phyloP scores from a whole-genome alignment of 2,329 filamentous ascomycete species.

The Calonectria hawksworthii region DNA sequence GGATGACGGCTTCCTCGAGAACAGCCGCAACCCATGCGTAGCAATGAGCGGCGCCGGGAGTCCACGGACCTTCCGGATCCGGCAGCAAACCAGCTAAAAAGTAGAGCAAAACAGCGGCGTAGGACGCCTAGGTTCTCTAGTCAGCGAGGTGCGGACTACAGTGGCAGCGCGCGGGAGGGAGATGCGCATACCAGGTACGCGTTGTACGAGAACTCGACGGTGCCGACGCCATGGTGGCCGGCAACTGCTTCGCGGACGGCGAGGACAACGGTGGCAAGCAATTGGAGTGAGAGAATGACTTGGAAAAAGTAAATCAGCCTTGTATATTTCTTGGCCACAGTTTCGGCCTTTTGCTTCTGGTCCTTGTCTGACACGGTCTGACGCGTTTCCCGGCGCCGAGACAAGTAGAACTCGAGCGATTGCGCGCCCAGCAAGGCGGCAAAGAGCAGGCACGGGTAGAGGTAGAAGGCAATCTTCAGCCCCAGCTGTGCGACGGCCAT shows the following conservation, averaged over 20 bases:
- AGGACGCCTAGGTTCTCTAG: slow-evolving; percentile 49
- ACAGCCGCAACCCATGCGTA: slow-evolving; percentile 54
- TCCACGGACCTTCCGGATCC: slow-evolving; percentile 61
- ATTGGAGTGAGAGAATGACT: slow-evolving; percentile 47
- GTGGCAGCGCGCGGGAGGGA: not conserved
- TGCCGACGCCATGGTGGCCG: slow-evolving; percentile 43
- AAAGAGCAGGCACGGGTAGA: slow-evolving; percentile 57
- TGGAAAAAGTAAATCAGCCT: slow-evolving; percentile 54
- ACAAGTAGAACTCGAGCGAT: slow-evolving; percentile 53
- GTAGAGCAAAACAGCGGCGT: slow-evolving; percentile 58
- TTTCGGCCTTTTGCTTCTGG: slow-evolving; percentile 46
- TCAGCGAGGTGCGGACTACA: slow-evolving; percentile 17
- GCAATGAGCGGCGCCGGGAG: slow-evolving; percentile 53
- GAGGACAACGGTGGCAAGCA: slow-evolving; percentile 53
- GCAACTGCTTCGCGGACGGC: slow-evolving; percentile 50
- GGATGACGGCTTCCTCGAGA: slow-evolving; percentile 54
- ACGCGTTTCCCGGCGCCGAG: slow-evolving; percentile 46
- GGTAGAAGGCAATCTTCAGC: slow-evolving; percentile 56
- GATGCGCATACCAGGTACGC: slow-evolving; percentile 53
- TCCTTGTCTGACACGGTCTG: slow-evolving; percentile 43
- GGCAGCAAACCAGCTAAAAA: slow-evolving; percentile 58
- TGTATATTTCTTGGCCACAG: slow-evolving; percentile 48
- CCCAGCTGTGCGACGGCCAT: slow-evolving; percentile 54
- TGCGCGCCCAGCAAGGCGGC: slow-evolving; percentile 53
- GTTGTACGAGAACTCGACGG: slow-evolving; percentile 54